Evolutionary conservation across 345 rosid species (phyloP), one percentile per base, ranked within the genome.

Genomic region (Camelina neglecta): DNA sequence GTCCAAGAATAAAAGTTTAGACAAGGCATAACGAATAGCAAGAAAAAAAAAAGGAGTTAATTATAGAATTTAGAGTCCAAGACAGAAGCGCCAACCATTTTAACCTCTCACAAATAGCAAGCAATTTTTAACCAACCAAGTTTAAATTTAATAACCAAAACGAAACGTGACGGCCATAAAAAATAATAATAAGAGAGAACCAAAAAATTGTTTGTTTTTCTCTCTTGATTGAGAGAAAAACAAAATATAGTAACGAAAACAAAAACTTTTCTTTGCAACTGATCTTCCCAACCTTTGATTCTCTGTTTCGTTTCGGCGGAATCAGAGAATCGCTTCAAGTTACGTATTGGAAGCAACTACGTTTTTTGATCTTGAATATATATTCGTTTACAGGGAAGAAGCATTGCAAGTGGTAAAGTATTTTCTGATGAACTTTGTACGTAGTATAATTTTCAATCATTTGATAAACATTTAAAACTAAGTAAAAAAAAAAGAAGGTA

Each of bases 261-360:
- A 4, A 67, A 26, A 29, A 49, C 12, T 20, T 12, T 4, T 35
- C 11, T 39, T 60, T 64, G n/a, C 35, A 70, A 47, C 58, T 65
- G 76, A 57, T 72, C 29, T 65, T 61, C 4, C 44, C 36, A 12
- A 57, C 24, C 47, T 71, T 72, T 63, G 90, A 79, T 86, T 88
- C 94, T 88, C 96, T 89, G 95, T 80, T 82, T 84, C 93, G 91
- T 77, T 71, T 55, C 3, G 38, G 66, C 65, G 88, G 88, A 85
- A 88, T 81, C 92, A 86, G 97, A 86, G 93, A 81, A 84, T 92
- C 87, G 70, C 9, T 62, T 63, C 55, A 65, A 68, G 36, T 36
- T 44, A 53, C 10, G 1, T 36, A 39, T 59, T 51, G n/a, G 9
- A 65, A 35, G 49, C 44, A 78, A 12, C 23, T 6, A 48, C 20